Conservation (phyloP, 1,284 basidiomycete genomes). For the Ustilago shanxiensis region DNA sequence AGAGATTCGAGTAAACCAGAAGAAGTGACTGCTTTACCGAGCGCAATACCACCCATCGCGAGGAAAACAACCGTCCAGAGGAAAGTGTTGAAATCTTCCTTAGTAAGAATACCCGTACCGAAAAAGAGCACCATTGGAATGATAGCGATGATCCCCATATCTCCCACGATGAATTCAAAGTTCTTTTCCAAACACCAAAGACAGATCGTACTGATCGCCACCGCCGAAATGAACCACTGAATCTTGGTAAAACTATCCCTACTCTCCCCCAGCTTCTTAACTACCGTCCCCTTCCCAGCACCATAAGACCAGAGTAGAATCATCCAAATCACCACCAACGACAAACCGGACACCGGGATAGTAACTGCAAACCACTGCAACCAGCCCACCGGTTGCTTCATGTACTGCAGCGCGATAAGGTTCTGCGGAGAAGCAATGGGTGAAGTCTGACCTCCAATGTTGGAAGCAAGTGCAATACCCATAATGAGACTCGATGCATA, state of each 20-base stretch:
- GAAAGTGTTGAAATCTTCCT: conserved; percentile 75
- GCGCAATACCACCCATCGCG: conserved; percentile 94
- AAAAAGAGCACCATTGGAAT: conserved; percentile 94
- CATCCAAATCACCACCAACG: conserved; percentile 90
- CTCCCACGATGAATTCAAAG: conserved; percentile 84
- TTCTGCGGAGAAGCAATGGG: conserved; percentile 95
- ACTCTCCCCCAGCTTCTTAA: conserved; percentile 62
- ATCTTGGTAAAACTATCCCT: conserved; percentile 77
- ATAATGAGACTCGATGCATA: conserved; percentile 94
- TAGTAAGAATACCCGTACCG: conserved; percentile 90
- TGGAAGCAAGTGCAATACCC: conserved; percentile 95
- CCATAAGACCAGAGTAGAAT: conserved; percentile 88
- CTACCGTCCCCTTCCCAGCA: conserved; percentile 76
- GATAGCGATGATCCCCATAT: conserved; percentile 96
- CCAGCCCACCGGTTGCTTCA: conserved; percentile 92
- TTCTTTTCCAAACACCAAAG: conserved; percentile 91
- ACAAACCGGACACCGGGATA: conserved; percentile 87
- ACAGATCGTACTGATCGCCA: conserved; percentile 87
- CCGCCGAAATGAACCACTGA: conserved; percentile 90
- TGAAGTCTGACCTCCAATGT: conserved; percentile 96
- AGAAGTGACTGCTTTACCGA: conserved; percentile 91
- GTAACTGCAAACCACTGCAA: conserved; percentile 93
- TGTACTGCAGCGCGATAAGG: conserved; percentile 87
- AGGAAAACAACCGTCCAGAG: conserved; percentile 70
- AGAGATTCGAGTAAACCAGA: conserved; percentile 81